Percentiles rank a stretch among this genome's conserved stretches.
phyloP scores from a whole-genome alignment of 768 basidiomycete species.

The Basidioascus undulatus region DNA sequence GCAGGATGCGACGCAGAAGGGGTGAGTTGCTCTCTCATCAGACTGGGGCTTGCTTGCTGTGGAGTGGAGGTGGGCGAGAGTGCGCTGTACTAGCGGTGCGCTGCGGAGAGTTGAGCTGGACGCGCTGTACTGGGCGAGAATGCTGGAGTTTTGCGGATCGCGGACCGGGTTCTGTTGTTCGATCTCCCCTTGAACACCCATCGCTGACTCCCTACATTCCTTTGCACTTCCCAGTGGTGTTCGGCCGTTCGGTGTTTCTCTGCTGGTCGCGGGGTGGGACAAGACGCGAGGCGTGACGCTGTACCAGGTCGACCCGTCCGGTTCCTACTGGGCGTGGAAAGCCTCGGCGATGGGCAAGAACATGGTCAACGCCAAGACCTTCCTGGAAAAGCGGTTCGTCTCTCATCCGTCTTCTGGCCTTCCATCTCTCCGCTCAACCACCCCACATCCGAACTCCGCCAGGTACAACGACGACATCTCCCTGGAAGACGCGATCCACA shows the following conservation, averaged over 20 bases:
- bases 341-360: slow-evolving; percentile 97
- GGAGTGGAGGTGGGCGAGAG: not conserved
- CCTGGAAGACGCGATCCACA: slow-evolving; percentile 95
- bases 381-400: slow-evolving; percentile 84
- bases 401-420: slow-evolving; percentile 12
- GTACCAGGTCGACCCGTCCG: slow-evolving; percentile 97
- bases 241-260: slow-evolving; percentile 90
- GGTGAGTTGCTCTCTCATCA: slow-evolving; percentile 31
- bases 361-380: slow-evolving; percentile 98
- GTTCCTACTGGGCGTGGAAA: slow-evolving; percentile 99
- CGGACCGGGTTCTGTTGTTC: not conserved
- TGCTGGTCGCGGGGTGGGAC: slow-evolving; percentile 95
- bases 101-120: too few species aligned
- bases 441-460: too few species aligned
- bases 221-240: slow-evolving; percentile 53
- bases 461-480: slow-evolving; percentile 99
- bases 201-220: slow-evolving; percentile 1
- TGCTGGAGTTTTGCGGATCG: too few species aligned
- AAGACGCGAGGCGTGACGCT: slow-evolving; percentile 78
- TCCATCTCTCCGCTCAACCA: slow-evolving; percentile 3
- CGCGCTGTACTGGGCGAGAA: not conserved
- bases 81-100: too few species aligned
- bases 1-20: slow-evolving; percentile 97
- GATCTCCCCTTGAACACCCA: not conserved
- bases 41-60: not conserved